Evolutionary conservation across 2,329 filamentous ascomycete genomes (phyloP), one percentile per base, ranked within the genome.

Genomic region (Aspergillus costaricaensis): DNA sequence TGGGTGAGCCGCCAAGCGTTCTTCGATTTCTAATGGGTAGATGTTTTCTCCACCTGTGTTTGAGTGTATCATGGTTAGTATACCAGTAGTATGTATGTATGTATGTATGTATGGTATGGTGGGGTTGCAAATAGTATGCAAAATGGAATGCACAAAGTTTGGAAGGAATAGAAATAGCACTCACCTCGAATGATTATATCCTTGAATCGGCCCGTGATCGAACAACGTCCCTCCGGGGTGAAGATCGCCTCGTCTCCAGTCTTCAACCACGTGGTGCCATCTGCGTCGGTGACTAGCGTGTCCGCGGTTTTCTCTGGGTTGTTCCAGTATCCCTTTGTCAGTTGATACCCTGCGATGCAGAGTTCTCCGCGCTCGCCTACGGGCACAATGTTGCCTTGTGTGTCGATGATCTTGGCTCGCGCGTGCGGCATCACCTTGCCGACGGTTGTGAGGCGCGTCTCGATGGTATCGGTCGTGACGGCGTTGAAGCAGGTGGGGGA

Each of bases 401-500:
- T 64, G 69, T 92, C 87, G 23, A 93, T 86, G 64, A 94, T 90
- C 78, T 95, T 96, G 54, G 91, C 90, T 41, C 85, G 83, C 2
- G 86, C 85, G 69, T 94, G 90, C 3, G 91, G 91, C 79, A 94
- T 86, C 49, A 93, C 78, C 15, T 87, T 89, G 2, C 91, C 91
- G 0, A 93, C 91, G 0, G 90, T 92, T 2, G 84, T 86, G 25
- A 93, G 79, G 39, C 89, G 83, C 41, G 81, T 82, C 64, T 87
- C 80, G 53, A 92, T 84, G 1, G 86, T 83, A 73, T 93, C 91
- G 60, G 89, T 86, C 0, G 88, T 90, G 69, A 90, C 88, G 10
- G 91, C 88, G 67, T 92, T 93, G 80, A 93, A 93, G 76, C 89
- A 91, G 0, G 90, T 92, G 0, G 91, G 91, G 2, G 86, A 89